phyloP scores from a whole-genome alignment of 257 asterid genomes.

The Gentiana macrophylla region DNA sequence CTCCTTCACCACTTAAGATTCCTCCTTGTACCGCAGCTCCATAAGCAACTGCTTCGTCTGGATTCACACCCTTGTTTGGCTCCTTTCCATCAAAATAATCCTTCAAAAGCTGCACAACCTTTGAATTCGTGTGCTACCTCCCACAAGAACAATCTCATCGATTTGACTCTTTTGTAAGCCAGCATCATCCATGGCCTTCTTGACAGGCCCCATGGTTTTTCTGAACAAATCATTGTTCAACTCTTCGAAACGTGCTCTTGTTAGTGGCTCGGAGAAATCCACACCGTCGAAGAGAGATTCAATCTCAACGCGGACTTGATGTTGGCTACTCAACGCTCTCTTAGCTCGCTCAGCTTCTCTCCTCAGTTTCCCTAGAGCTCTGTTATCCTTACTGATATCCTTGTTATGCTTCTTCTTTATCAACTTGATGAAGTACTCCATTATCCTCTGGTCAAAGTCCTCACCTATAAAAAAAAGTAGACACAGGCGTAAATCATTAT shows the following conservation, averaged over 20 bases:
- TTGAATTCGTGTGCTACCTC: constrained; percentile 96
- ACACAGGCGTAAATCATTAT: background rate
- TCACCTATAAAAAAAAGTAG: constrained; percentile 48
- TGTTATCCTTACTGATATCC: constrained; percentile 94
- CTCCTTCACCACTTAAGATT: constrained; percentile 92
- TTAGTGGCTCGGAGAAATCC: constrained; percentile 90
- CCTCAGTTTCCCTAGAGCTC: constrained; percentile 93
- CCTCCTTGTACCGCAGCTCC: constrained; percentile 99
- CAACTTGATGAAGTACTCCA: constrained; percentile 95
- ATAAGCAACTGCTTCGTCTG: constrained; percentile 95
- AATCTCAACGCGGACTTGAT: constrained; percentile 92
- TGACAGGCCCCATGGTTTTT: constrained; percentile 96
- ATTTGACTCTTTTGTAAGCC: constrained; percentile 71
- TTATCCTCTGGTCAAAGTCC: constrained; percentile 92
- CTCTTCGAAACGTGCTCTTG: constrained; percentile 96
- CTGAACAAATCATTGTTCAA: constrained; percentile 88
- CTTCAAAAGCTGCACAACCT: constrained; percentile 80
- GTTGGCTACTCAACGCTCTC: constrained; percentile 96
- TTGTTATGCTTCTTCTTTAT: constrained; percentile 92
- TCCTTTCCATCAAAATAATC: constrained; percentile 92
- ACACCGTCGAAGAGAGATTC: constrained; percentile 89
- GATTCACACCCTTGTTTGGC: constrained; percentile 94
- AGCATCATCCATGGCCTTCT: constrained; percentile 99
- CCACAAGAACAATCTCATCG: constrained; percentile 92
- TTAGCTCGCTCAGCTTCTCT: constrained; percentile 91